Percentiles rank a stretch among this genome's conserved stretches.
Conservation (phyloP, 108 stramenopile species). For the Aurantiochytrium sp. region DNA sequence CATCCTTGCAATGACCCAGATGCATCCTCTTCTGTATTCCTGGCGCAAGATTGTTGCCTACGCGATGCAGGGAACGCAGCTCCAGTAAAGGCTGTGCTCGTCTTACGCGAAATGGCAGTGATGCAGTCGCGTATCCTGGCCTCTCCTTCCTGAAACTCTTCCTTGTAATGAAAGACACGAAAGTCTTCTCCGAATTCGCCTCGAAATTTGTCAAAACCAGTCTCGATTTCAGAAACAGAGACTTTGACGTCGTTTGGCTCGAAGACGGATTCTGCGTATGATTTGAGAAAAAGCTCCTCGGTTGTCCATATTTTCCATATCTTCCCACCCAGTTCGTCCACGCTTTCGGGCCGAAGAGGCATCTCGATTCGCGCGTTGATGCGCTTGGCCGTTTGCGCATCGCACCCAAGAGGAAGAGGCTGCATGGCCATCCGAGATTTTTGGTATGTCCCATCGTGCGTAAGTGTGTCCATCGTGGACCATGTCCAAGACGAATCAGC, state of each 20-base stretch:
- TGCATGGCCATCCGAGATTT: neutral
- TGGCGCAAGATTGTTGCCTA: no score
- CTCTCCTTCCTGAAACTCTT: neutral
- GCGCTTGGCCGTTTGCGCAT: neutral
- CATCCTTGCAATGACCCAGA: no score
- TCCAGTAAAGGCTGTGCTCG: neutral
- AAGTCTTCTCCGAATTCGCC: neutral
- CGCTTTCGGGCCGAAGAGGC: neutral
- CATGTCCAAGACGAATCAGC: neutral
- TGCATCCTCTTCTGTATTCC: no score
- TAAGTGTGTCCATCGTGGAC: neutral
- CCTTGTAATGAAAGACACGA: neutral
- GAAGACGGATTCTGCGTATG: neutral
- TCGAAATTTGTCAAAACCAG: neutral
- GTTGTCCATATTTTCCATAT: neutral
- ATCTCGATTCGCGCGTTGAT: neutral
- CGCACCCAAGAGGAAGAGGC: neutral
- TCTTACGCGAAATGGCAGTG: neutral
- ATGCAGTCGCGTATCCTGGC: neutral
- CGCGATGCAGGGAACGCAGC: neutral
- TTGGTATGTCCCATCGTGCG: neutral
- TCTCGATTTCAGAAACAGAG: neutral
- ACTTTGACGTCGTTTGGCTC: neutral
- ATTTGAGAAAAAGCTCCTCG: neutral
- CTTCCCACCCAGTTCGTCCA: neutral